Conservation (phyloP, 148 eudicot genomes). For the Silene uniflora region DNA sequence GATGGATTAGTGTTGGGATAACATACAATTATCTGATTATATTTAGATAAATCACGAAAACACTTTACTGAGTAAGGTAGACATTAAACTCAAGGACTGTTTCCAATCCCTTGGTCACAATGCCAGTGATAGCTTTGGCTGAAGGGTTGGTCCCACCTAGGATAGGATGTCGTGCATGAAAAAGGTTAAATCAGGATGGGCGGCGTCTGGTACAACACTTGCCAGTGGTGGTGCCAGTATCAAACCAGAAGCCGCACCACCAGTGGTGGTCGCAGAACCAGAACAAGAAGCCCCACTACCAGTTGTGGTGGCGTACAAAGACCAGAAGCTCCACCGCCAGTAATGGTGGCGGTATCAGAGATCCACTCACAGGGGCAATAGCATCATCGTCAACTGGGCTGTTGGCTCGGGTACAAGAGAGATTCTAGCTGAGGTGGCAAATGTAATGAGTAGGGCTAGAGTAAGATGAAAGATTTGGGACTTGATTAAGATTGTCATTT, state of each 20-base stretch:
- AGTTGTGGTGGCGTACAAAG: neutral
- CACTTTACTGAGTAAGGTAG: constrained; percentile 33
- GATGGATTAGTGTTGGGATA: neutral
- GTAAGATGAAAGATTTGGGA: constrained; percentile 31
- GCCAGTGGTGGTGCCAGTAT: neutral
- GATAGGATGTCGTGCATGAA: constrained; percentile 96
- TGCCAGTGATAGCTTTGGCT: constrained; percentile 82
- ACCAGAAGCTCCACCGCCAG: constrained; percentile 13
- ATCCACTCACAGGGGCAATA: constrained; percentile 5
- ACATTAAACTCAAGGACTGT: constrained; percentile 65
- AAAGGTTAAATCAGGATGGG: constrained; percentile 30
- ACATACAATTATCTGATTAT: neutral
- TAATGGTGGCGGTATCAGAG: neutral
- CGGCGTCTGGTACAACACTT: neutral
- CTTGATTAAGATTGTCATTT: constrained; percentile 26
- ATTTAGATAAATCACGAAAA: constrained; percentile 18
- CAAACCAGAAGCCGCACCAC: neutral
- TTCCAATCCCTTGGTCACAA: constrained; percentile 66
- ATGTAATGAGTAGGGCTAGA: constrained; percentile 33
- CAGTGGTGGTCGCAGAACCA: neutral
- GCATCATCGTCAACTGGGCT: constrained; percentile 24
- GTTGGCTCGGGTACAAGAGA: constrained; percentile 28
- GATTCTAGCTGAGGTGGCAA: constrained; percentile 38
- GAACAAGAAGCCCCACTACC: constrained; percentile 9
- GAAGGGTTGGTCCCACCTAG: constrained; percentile 78